phyloP scores from a whole-genome alignment of 495 filamentous ascomycete species.

The Aspergillus hancockii region DNA sequence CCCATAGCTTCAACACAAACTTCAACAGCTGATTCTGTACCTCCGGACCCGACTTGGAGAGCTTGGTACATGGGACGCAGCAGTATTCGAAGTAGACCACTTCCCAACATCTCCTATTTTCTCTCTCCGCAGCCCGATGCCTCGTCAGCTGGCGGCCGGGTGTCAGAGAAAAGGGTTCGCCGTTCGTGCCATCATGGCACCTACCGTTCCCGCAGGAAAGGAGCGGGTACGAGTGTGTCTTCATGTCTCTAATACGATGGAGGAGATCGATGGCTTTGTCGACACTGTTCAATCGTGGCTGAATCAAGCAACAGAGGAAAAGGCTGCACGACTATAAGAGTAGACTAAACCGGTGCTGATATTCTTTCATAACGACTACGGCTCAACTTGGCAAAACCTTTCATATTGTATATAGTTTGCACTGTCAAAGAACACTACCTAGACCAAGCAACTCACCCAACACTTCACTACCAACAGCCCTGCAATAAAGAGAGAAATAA shows the following conservation, averaged over 20 bases:
- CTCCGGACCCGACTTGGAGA: slow-evolving; percentile 33
- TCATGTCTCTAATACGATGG: slow-evolving; percentile 50
- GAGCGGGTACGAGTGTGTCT: slow-evolving; percentile 52
- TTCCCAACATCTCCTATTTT: slow-evolving; percentile 47
- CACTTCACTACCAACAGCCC: too few relatives aligned
- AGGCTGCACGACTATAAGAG: slow-evolving; percentile 12
- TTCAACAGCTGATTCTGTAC: slow-evolving; percentile 40
- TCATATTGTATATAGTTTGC: background rate
- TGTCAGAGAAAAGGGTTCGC: slow-evolving; percentile 38
- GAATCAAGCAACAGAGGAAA: slow-evolving; percentile 23
- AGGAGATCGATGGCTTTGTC: slow-evolving; percentile 46
- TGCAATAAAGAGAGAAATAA: too few relatives aligned
- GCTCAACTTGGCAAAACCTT: background rate
- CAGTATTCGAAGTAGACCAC: slow-evolving; percentile 39
- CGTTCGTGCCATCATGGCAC: slow-evolving; percentile 51
- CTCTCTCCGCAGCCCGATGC: slow-evolving; percentile 43
- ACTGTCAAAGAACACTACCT: background rate
- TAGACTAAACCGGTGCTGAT: background rate
- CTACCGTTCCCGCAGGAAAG: slow-evolving; percentile 48
- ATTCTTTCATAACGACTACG: background rate
- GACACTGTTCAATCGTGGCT: slow-evolving; percentile 43
- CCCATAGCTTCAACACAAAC: slow-evolving; percentile 36
- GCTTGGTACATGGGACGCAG: slow-evolving; percentile 28
- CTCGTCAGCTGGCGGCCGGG: slow-evolving; percentile 29
- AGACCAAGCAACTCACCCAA: too few relatives aligned